Evolutionary conservation across 2,329 filamentous ascomycete species (phyloP).

Genomic region (Xylaria sp.): DNA sequence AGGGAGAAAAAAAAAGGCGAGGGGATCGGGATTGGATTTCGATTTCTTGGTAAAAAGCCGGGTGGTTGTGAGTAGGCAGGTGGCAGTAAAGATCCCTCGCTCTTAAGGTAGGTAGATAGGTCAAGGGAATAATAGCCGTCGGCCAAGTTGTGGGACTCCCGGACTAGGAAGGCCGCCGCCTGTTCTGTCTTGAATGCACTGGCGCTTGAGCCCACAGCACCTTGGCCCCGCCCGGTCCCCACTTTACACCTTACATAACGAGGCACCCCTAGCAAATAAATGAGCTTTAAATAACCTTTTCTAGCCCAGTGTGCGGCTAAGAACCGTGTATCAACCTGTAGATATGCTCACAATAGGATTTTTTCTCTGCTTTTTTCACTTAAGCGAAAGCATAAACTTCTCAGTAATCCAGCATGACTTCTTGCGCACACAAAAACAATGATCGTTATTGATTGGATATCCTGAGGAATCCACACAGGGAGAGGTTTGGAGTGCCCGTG

Average conservation of each 20-base stretch:
- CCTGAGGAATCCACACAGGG: neutral
- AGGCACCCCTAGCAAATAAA: neutral
- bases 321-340: neutral
- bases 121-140: constrained; percentile 39
- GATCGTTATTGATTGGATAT: neutral
- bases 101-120: neutral
- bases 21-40: constrained; percentile 30
- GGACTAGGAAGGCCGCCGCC: constrained; percentile 36
- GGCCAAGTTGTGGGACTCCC: constrained; percentile 42
- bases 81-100: constrained; percentile 4
- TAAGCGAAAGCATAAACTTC: neutral
- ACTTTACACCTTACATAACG: constrained; percentile 25
- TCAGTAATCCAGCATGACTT: too few species aligned
- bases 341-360: neutral
- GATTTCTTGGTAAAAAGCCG: constrained; percentile 31
- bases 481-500: neutral
- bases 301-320: neutral
- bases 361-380: neutral
- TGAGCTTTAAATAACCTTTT: constrained; percentile 4
- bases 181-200: constrained; percentile 19
- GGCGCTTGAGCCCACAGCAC: constrained; percentile 8
- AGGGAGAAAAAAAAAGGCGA: constrained; percentile 23
- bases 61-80: constrained; percentile 29
- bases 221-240: constrained; percentile 4
- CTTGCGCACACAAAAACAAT: neutral